phyloP scores from a whole-genome alignment of 2,329 filamentous ascomycete species.

The Microcyclospora pomicola region DNA sequence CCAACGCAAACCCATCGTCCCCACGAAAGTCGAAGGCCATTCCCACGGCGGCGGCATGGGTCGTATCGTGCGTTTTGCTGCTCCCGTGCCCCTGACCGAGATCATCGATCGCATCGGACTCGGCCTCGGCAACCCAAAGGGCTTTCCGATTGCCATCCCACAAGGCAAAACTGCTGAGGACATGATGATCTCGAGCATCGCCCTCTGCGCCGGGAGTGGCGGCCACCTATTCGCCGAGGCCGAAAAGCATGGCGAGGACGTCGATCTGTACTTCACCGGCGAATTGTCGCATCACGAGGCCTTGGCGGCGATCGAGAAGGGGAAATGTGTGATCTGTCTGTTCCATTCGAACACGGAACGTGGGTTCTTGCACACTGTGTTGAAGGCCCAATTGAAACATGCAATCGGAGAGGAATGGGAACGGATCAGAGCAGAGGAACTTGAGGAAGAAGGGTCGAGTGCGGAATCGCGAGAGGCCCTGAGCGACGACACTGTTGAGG shows the following conservation, averaged over 20 bases:
- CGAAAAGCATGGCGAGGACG: conserved; percentile 30
- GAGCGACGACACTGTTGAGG: conserved; percentile 41
- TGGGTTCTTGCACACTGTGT: conserved; percentile 58
- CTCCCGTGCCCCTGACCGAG: conserved; percentile 37
- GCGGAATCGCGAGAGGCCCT: conserved; percentile 32
- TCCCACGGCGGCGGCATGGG: conserved; percentile 45
- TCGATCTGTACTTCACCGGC: conserved; percentile 77
- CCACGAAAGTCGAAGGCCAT: conserved; percentile 29
- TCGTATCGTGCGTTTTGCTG: conserved; percentile 42
- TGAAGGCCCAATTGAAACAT: conserved; percentile 51
- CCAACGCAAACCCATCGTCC: conserved; percentile 40
- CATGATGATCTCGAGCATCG: conserved; percentile 53
- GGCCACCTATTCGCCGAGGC: conserved; percentile 58
- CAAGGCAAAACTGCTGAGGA: conserved; percentile 42
- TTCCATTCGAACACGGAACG: conserved; percentile 93
- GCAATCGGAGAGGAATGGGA: conserved; percentile 37
- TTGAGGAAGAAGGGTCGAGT: not conserved
- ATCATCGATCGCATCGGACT: conserved; percentile 50
- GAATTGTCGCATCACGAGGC: conserved; percentile 92
- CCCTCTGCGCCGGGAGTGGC: conserved; percentile 82
- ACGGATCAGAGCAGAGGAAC: not conserved
- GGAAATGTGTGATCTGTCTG: conserved; percentile 66
- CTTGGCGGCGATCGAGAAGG: conserved; percentile 69
- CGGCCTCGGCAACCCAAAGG: conserved; percentile 53
- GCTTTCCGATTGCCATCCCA: conserved; percentile 50